These are phyloP conservation scores for Neckera pumila DNA, from an alignment of 225 moss, liverwort and hornwort genomes.

Conservation along the genomic window DNA sequence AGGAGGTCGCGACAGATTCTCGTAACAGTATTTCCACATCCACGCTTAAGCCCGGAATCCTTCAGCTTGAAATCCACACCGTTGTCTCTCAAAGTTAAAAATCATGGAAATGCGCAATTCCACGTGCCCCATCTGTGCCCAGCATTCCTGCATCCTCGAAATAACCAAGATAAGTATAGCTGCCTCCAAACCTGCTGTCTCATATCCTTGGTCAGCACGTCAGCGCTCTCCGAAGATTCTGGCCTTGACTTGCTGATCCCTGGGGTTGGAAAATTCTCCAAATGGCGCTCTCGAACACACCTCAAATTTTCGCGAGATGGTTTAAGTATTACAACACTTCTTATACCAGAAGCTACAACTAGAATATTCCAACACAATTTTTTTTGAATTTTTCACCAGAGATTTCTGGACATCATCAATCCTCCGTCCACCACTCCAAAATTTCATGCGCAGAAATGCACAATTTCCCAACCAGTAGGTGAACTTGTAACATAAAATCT, in stretches of 20 bases:
- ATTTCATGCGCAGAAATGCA: constrained; percentile 25
- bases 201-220: neutral
- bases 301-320: neutral
- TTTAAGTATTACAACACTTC: neutral
- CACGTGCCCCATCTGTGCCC: neutral
- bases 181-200: neutral
- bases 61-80: neutral
- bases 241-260: neutral
- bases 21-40: neutral
- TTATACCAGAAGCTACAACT: neutral
- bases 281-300: neutral
- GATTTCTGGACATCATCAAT: neutral
- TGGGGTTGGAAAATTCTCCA: neutral
- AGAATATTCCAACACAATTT: neutral
- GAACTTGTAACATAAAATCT: neutral
- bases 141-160: neutral
- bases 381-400: neutral
- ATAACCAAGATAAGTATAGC: neutral
- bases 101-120: neutral
- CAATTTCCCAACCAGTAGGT: neutral
- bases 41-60: neutral
- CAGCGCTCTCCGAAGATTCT: neutral
- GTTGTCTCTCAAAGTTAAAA: neutral
- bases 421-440: neutral
- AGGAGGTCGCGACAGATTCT: neutral